Percentiles rank a stretch among this genome's conserved stretches.
Evolutionary conservation across 2,329 filamentous ascomycete species (phyloP).

Genomic region (Sclerotinia minor): DNA sequence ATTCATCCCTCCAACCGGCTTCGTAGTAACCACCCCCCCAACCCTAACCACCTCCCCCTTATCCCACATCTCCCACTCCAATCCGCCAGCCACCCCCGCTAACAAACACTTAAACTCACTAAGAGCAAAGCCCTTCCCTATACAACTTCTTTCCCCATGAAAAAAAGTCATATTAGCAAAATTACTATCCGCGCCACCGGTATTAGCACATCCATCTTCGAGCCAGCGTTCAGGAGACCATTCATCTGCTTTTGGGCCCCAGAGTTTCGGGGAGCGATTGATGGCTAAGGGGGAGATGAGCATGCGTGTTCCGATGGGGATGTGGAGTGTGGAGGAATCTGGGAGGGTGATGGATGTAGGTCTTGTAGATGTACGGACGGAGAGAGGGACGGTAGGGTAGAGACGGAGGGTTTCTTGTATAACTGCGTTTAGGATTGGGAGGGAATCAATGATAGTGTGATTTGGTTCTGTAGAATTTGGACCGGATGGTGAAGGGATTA

Average conservation of each 20-base stretch:
- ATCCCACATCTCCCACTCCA: constrained; percentile 41
- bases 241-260: constrained; percentile 59
- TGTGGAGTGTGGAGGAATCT: constrained; percentile 55
- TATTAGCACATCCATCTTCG: constrained; percentile 38
- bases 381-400: constrained; percentile 65
- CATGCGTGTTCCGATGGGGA: constrained; percentile 60
- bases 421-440: constrained; percentile 67
- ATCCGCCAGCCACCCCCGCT: background rate
- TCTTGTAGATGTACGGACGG: constrained; percentile 58
- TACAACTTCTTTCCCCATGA: constrained; percentile 82
- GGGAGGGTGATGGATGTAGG: constrained; percentile 58
- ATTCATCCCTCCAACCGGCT: constrained; percentile 23
- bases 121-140: constrained; percentile 76
- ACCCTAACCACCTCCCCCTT: constrained; percentile 48
- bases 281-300: constrained; percentile 56
- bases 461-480: constrained; percentile 39
- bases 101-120: constrained; percentile 60
- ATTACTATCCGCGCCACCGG: constrained; percentile 72
- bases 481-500: constrained; percentile 46
- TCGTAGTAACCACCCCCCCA: constrained; percentile 53
- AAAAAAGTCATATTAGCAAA: constrained; percentile 80
- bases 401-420: constrained; percentile 67
- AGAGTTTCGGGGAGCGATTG: constrained; percentile 57
- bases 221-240: constrained; percentile 64
- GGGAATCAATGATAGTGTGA: constrained; percentile 56